Evolutionary conservation across 305 asterid genomes (phyloP).

Genomic region (Galium porrigens): DNA sequence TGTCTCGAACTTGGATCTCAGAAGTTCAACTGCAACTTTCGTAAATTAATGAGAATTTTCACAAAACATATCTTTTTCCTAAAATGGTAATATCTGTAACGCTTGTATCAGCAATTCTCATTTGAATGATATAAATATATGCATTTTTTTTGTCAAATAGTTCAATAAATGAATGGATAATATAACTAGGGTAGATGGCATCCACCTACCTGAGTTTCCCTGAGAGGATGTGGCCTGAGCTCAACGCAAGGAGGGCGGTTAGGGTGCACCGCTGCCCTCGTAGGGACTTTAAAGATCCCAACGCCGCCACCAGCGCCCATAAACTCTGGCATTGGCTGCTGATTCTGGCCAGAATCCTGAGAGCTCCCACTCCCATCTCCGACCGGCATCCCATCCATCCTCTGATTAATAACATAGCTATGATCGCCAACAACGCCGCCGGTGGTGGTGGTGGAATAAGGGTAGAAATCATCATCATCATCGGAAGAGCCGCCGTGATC

Average conservation of each 20-base stretch:
- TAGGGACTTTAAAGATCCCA: conserved; percentile 59
- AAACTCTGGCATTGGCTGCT: conserved; percentile 47
- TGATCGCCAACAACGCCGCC: neutral
- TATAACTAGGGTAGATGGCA: neutral
- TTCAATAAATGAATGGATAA: neutral
- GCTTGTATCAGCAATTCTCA: neutral
- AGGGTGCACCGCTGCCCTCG: conserved; percentile 64
- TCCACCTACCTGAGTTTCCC: conserved; percentile 63
- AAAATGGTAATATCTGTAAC: neutral
- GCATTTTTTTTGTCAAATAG: neutral
- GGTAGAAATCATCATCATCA: conserved; percentile 41
- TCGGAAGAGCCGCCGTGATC: conserved; percentile 11
- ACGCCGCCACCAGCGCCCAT: conserved; percentile 50
- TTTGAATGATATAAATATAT: neutral
- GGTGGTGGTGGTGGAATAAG: conserved; percentile 32
- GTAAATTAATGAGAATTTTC: too few species aligned
- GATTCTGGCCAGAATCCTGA: conserved; percentile 19
- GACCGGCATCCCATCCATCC: conserved; percentile 13
- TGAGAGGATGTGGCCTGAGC: conserved; percentile 74
- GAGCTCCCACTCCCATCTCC: conserved; percentile 12
- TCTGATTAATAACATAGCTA: conserved; percentile 6
- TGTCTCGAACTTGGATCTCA: too few species aligned
- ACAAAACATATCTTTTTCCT: too few species aligned
- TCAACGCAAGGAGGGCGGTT: conserved; percentile 57
- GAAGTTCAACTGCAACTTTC: too few species aligned